These are phyloP conservation scores for Pontederia paniculata DNA, from an alignment of 176 grass and related monocot species.

Conservation along the genomic window DNA sequence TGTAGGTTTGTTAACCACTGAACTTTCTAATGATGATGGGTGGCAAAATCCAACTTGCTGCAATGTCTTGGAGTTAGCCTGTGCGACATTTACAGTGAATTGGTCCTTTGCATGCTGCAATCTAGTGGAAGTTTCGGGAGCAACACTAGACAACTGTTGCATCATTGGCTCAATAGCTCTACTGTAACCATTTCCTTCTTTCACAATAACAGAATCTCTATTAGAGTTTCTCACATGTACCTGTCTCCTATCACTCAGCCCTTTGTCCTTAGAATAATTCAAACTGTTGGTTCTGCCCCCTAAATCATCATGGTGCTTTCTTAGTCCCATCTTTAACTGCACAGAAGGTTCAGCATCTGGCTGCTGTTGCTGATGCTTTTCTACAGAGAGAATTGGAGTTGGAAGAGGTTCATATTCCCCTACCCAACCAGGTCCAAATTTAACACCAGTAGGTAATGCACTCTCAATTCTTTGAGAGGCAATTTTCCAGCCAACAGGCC, in stretches of 20 bases:
- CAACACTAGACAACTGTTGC: constrained; percentile 41
- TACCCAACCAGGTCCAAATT: constrained; percentile 61
- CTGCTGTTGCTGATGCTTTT: constrained; percentile 16
- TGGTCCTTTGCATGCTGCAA: constrained; percentile 31
- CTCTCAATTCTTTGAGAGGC: constrained; percentile 37
- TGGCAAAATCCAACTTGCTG: constrained; percentile 30
- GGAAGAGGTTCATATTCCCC: constrained; percentile 43
- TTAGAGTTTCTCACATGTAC: constrained; percentile 18
- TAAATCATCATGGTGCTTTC: constrained; percentile 26
- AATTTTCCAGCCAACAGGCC: constrained; percentile 49
- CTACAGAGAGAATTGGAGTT: constrained; percentile 46
- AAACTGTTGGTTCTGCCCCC: constrained; percentile 15
- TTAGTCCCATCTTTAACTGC: constrained; percentile 23
- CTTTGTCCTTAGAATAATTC: constrained; percentile 18
- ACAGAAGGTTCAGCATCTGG: background rate
- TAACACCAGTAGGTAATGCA: constrained; percentile 41
- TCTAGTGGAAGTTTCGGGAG: constrained; percentile 25
- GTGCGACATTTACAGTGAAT: constrained; percentile 29
- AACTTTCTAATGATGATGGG: constrained; percentile 26
- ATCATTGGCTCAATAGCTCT: constrained; percentile 41
- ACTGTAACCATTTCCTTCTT: constrained; percentile 6
- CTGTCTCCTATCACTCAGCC: constrained; percentile 6
- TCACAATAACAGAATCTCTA: constrained; percentile 38
- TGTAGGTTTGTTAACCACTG: constrained; percentile 22
- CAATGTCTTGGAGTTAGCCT: constrained; percentile 20